Evolutionary conservation across 441 rosid species (phyloP).

Genomic region (Theobroma grandiflorum): DNA sequence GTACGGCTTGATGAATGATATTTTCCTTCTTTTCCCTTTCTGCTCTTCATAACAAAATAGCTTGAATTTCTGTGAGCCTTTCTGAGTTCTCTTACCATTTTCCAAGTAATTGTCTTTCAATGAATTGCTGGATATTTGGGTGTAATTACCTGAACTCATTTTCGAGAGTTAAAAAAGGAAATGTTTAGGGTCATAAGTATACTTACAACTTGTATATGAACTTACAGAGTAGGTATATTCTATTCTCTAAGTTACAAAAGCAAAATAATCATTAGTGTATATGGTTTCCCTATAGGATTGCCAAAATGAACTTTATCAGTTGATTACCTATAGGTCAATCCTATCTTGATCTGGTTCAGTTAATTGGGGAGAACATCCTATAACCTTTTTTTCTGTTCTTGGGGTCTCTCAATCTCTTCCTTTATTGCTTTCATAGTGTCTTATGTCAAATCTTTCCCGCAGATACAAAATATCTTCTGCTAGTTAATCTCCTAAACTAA

Average conservation of each 20-base stretch:
- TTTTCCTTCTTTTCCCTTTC: too few relatives aligned
- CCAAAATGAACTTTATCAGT: neutral
- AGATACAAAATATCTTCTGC: constrained; percentile 21
- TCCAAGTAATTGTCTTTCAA: neutral
- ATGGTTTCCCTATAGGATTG: neutral
- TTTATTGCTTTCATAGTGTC: neutral
- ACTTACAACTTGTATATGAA: neutral
- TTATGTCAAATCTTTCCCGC: constrained; percentile 6
- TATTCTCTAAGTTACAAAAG: neutral
- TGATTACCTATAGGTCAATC: neutral
- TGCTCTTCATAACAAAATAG: neutral
- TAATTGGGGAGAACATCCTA: neutral
- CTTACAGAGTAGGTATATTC: neutral
- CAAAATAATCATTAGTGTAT: neutral
- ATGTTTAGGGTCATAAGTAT: neutral
- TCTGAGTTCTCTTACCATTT: constrained; percentile 1
- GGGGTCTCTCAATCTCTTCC: neutral
- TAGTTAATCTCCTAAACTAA: neutral
- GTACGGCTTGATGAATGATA: neutral
- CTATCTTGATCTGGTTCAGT: neutral
- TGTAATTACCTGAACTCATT: too few relatives aligned
- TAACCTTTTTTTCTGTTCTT: neutral
- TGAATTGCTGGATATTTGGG: neutral
- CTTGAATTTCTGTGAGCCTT: neutral
- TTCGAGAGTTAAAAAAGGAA: too few relatives aligned